Conservation (phyloP, 2,329 filamentous ascomycete species). For the Exophiala viscosa region DNA sequence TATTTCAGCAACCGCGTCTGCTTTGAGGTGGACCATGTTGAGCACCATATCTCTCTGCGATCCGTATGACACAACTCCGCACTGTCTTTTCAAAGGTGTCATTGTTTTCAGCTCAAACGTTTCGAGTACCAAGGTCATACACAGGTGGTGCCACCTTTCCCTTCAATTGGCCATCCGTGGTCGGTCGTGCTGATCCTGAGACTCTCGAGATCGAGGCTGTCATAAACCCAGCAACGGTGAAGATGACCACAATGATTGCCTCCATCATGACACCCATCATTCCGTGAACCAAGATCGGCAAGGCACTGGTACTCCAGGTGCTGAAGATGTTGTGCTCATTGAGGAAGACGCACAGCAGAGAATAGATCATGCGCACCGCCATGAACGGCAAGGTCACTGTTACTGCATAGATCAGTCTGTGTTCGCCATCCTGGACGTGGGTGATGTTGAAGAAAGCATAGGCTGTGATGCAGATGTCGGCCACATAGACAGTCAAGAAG, state of each 20-base stretch:
- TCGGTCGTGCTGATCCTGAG: neutral
- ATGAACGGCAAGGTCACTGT: constrained; percentile 48
- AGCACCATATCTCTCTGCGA: too few species aligned
- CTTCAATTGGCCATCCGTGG: constrained; percentile 1
- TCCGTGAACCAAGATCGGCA: constrained; percentile 40
- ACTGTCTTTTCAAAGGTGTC: too few species aligned
- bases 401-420: constrained; percentile 45
- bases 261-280: constrained; percentile 52
- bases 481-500: constrained; percentile 41
- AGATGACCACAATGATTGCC: constrained; percentile 45
- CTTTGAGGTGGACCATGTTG: too few species aligned
- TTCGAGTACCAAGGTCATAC: constrained; percentile 1
- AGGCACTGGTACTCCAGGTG: constrained; percentile 32
- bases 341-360: constrained; percentile 43
- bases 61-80: too few species aligned
- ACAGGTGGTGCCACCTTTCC: too few species aligned
- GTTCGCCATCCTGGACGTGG: constrained; percentile 43
- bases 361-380: constrained; percentile 49
- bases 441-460: constrained; percentile 31
- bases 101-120: neutral
- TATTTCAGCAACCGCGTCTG: too few species aligned
- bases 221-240: constrained; percentile 33
- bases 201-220: neutral
- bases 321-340: constrained; percentile 42
- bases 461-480: constrained; percentile 33